A percentile compares a stretch with the other conserved stretches of the same genome.
These are phyloP conservation scores for Solanum medicagineum DNA, from an alignment of 257 asterid species.

Conservation along the genomic window DNA sequence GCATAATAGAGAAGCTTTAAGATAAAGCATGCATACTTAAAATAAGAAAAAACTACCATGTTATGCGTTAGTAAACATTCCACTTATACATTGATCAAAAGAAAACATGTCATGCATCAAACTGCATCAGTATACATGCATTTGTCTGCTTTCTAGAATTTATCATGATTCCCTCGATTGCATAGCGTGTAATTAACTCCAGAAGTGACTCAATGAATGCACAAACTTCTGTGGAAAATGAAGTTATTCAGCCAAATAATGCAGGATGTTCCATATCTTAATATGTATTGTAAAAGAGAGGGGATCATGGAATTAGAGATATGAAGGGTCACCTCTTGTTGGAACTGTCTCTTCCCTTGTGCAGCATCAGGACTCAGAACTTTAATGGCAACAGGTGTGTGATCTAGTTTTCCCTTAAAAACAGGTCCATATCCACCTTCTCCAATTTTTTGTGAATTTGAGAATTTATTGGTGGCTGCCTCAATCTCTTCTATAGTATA, in stretches of 20 bases:
- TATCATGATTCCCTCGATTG: not conserved
- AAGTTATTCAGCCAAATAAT: not conserved
- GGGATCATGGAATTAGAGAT: not conserved
- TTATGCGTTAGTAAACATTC: not conserved
- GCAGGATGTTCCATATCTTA: not conserved
- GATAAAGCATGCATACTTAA: not conserved
- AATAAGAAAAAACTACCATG: not conserved
- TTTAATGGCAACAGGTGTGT: conserved; percentile 74
- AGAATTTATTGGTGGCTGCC: conserved; percentile 40
- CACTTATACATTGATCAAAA: not conserved
- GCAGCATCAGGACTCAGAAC: conserved; percentile 68
- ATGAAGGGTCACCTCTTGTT: conserved; percentile 47
- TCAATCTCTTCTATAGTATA: conserved; percentile 61
- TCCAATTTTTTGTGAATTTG: conserved; percentile 42
- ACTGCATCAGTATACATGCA: not conserved
- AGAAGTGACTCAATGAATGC: not conserved
- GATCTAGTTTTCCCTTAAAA: conserved; percentile 60
- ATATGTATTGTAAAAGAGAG: not conserved
- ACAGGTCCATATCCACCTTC: conserved; percentile 97
- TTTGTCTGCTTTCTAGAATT: not conserved
- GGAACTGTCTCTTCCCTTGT: conserved; percentile 76
- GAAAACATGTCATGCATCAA: not conserved
- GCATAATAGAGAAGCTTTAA: not conserved
- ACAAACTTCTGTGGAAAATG: not conserved
- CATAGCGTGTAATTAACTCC: not conserved